A percentile compares a stretch with the other conserved stretches of the same genome.
Evolutionary conservation across 2,329 filamentous ascomycete species (phyloP).

Genomic region (Verticillium isaacii): DNA sequence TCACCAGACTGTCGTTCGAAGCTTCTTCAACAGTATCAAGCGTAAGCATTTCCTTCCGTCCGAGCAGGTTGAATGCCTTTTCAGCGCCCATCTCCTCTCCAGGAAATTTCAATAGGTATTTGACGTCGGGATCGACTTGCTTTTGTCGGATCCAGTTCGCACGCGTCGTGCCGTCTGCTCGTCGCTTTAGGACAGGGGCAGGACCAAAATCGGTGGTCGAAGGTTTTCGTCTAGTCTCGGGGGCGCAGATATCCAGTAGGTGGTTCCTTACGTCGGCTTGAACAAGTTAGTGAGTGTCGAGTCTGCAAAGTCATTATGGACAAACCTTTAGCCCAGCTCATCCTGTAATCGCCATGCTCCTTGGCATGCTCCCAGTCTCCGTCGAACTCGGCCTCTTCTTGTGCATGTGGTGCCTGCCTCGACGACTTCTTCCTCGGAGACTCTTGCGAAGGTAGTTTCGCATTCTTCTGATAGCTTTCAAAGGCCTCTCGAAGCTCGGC

Average conservation of each 20-base stretch:
- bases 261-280: background rate
- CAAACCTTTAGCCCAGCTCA: background rate
- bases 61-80: background rate
- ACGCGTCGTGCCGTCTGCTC: background rate
- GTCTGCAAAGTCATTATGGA: background rate
- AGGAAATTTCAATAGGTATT: background rate
- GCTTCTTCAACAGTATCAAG: background rate
- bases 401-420: background rate
- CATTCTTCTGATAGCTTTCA: background rate
- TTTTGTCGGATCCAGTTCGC: constrained; percentile 1
- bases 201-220: background rate
- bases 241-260: background rate
- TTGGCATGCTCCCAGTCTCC: background rate
- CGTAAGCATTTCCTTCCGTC: background rate
- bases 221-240: background rate
- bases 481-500: background rate
- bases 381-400: background rate
- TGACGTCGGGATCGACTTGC: constrained; percentile 2
- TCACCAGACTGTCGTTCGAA: background rate
- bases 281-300: background rate
- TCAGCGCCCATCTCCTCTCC: background rate
- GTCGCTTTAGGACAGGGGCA: background rate
- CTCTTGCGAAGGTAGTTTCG: background rate
- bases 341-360: background rate
- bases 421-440: background rate